Evolutionary conservation across 495 filamentous ascomycete genomes (phyloP).

Genomic region (Talaromyces liani): DNA sequence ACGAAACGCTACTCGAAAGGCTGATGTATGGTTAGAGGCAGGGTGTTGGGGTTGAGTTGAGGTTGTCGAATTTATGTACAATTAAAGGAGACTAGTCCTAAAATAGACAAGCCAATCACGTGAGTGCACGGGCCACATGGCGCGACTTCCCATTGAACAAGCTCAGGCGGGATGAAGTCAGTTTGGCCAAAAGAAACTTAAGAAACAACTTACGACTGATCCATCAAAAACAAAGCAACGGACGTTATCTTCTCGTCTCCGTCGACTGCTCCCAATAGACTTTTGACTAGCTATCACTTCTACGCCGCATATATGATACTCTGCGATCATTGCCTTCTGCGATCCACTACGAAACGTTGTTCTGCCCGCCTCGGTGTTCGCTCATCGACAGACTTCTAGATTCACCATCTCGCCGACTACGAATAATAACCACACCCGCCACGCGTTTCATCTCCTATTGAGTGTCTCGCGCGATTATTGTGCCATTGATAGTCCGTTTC

Average conservation of each 20-base stretch:
- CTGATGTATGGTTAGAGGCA: not conserved
- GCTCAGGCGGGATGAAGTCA: slow-evolving; percentile 5
- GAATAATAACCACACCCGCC: not conserved
- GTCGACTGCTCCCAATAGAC: not conserved
- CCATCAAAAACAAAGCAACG: not conserved
- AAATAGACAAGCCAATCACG: not conserved
- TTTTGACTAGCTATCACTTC: not conserved
- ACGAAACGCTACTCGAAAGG: not conserved
- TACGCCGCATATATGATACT: not conserved
- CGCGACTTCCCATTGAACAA: not conserved
- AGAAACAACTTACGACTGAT: not conserved
- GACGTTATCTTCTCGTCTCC: not conserved
- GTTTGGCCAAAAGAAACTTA: not conserved
- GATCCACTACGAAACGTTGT: not conserved
- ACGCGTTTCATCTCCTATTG: not conserved
- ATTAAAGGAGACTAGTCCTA: not conserved
- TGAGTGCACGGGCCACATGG: not conserved
- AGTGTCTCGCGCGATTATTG: not conserved
- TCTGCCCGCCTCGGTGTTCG: not conserved
- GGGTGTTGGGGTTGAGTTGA: not conserved
- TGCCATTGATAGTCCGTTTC: not conserved
- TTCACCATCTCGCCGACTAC: not conserved
- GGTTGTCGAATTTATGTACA: not conserved
- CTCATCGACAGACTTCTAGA: not conserved
- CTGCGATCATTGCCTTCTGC: not conserved